Evolutionary conservation across 2,329 filamentous ascomycete species (phyloP), one percentile per base, ranked within the genome.

Genomic region (Diaporthe batatas): DNA sequence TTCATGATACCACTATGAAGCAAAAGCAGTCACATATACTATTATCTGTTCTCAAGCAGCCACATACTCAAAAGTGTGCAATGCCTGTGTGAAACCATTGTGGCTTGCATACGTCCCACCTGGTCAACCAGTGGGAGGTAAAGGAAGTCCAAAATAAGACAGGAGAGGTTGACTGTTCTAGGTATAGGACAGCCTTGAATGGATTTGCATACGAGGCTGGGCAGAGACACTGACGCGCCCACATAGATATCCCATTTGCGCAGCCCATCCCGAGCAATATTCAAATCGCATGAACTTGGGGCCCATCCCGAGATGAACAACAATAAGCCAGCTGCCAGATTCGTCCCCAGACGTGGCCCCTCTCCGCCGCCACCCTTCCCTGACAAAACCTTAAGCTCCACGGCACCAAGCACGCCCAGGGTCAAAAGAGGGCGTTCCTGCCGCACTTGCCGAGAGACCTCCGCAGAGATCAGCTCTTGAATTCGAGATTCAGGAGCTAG

Each of bases 361-460:
- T 12, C 62, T 36, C 39, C 34, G 11, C 34, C 34, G 1, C 34
- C 21, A 3, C 62, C 62, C 29, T 32, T 51, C 47, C 32, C 5
- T 39, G 62, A 53, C 47, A 11, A 67, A 67, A 67, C 47, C 47
- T 67, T 53, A 53, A 36, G 47, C 62, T 29, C 16, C 62, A 29
- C 36, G 21, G 47, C 47, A 53, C 29, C 16, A 65, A 32, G 62
- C 62, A 25, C 16, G 3, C 44, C 29, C 32, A 51, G 25, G 44
- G 25, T 18, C 8, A 25, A 18, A 65, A 8, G 47, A 39, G 32
- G 32, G 47, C 18, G 44, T 53, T 53, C 47, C 25, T 16, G n/a
- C 32, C 47, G 62, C 47, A 67, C 29, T 67, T 67, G 62, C 62
- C 62, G 62, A 67, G 62, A 53, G 62, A 67, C 32, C 47, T 67